Conservation (phyloP, 2,329 filamentous ascomycete species). For the Aaosphaeria pasadenensis region DNA sequence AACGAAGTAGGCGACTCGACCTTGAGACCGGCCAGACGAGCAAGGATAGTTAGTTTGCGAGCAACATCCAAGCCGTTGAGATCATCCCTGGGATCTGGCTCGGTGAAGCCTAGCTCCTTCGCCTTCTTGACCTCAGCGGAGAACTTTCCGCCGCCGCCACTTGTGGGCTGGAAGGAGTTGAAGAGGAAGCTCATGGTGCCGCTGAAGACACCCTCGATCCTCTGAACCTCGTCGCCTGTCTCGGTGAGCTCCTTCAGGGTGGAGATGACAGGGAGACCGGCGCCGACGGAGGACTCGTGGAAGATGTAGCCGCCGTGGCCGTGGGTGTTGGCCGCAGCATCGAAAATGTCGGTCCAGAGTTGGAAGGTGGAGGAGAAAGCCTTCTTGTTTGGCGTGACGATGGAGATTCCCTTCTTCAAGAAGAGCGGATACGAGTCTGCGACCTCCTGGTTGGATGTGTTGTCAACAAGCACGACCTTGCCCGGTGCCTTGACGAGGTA, state of each 20-base stretch:
- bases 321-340: slow-evolving; percentile 62
- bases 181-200: slow-evolving; percentile 98
- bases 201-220: slow-evolving; percentile 95
- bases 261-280: slow-evolving; percentile 88
- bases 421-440: slow-evolving; percentile 81
- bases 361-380: slow-evolving; percentile 80
- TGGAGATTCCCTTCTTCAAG: slow-evolving; percentile 76
- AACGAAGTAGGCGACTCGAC: slow-evolving; percentile 84
- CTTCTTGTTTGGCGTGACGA: slow-evolving; percentile 98
- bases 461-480: slow-evolving; percentile 85
- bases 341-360: slow-evolving; percentile 86
- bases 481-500: slow-evolving; percentile 76
- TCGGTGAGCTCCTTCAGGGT: slow-evolving; percentile 92
- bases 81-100: slow-evolving; percentile 83
- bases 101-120: slow-evolving; percentile 88
- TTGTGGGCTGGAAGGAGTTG: slow-evolving; percentile 88
- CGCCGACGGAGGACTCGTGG: slow-evolving; percentile 93
- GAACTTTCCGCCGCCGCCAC: slow-evolving; percentile 76
- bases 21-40: slow-evolving; percentile 76
- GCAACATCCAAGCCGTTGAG: slow-evolving; percentile 87
- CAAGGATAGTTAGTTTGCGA: slow-evolving; percentile 93
- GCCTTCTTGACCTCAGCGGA: slow-evolving; percentile 89
- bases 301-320: slow-evolving; percentile 74
- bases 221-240: slow-evolving; percentile 86
- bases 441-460: slow-evolving; percentile 86